Base-by-base conservation (phyloP, 805 yeast species). In the Metschnikowia bowlesiae region DNA sequence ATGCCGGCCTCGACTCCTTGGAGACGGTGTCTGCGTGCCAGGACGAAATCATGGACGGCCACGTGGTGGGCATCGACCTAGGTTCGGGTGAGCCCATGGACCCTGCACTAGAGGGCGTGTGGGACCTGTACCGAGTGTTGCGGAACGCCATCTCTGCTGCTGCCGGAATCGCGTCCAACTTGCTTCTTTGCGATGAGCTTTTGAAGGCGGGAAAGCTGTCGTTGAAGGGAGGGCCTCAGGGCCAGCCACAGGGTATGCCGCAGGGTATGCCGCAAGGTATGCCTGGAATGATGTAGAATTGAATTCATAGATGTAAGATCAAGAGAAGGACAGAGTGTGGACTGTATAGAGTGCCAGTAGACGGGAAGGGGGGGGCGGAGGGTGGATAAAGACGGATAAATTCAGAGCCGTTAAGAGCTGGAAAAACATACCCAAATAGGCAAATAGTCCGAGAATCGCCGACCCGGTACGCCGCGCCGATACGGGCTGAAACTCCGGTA, bases 171-270 rank as follows among this genome's bases (percentile, higher is more conserved):
- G 92, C 99, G 1, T 84, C 94, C 55, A 94, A 94, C 66, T 74
- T 94, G 62, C 78, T 94, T 57, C 76, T 94, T 55, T 94, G 99
- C 75, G 99, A 94, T 72, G 99, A 94, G 72, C 78, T 94, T 57
- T 79, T 94, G 64, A 90, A 92, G 73, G 99, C 99, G 2, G 99
- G 99, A 44, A 82, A 96, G 61, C 89, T 96, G 11, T 87, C 96
- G 9, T 76, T 90, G 73, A 89, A 91, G 70, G 82, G 81, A 60
- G 59, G 51, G 36, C 56, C 59, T n/a, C 53, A 42, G 11, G 58
- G 58, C 6, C 41, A 22, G 2, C 53, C 57, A 2, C 56, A 52
- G 34, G 58, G 57, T 2, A 46, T 46, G 51, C 59, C 60, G 2
- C 54, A 34, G 16, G 36, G 60, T 5, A 54, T 54, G 59, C 59